These are phyloP conservation scores for Chaetomiaceae sp. DNA, from an alignment of 2,329 filamentous ascomycete species.

Conservation along the genomic window DNA sequence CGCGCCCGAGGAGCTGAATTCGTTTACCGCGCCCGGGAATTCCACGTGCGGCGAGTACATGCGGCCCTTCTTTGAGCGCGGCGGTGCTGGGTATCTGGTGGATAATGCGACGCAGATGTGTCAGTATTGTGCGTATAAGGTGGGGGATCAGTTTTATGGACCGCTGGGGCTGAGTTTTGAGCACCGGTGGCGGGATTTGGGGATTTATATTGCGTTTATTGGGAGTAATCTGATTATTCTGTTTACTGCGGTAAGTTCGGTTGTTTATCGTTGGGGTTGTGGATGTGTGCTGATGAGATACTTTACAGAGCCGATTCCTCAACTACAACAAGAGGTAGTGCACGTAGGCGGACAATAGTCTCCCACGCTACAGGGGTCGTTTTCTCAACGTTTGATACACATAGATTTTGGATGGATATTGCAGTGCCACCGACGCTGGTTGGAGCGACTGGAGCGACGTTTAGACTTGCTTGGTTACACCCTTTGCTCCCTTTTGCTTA, in stretches of 20 bases:
- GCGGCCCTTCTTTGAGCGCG: constrained; percentile 60
- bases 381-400: too few species aligned
- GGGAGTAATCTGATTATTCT: constrained; percentile 68
- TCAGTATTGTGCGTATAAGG: constrained; percentile 75
- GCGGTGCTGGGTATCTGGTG: constrained; percentile 69
- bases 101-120: constrained; percentile 61
- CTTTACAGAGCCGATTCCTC: constrained; percentile 43
- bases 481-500: too few species aligned
- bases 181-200: constrained; percentile 75
- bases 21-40: constrained; percentile 59
- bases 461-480: too few species aligned
- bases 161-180: constrained; percentile 62
- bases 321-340: constrained; percentile 49
- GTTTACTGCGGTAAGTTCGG: constrained; percentile 47
- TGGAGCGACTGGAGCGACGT: too few species aligned
- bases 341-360: too few species aligned
- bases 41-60: constrained; percentile 73
- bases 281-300: constrained; percentile 14
- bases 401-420: too few species aligned
- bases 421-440: too few species aligned
- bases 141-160: constrained; percentile 76
- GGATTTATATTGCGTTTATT: constrained; percentile 72
- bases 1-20: constrained; percentile 56
- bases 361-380: too few species aligned
- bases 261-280: too few species aligned